phyloP scores from a whole-genome alignment of 345 rosid species.

The Brassica rapa region DNA sequence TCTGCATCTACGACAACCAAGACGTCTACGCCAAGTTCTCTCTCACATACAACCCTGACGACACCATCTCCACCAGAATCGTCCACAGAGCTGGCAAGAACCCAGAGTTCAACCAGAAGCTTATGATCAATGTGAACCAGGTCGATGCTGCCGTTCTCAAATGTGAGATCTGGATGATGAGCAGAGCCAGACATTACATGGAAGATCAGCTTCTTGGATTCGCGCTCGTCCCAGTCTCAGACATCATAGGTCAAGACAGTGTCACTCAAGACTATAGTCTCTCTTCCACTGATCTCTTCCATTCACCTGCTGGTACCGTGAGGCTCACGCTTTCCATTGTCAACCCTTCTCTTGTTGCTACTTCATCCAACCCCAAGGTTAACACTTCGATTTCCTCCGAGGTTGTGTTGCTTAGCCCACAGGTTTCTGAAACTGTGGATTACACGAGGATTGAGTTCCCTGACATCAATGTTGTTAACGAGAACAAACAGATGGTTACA shows the following conservation, averaged over 20 bases:
- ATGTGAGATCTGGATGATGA: conserved; percentile 98
- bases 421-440: conserved; percentile 55
- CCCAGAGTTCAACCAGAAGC: conserved; percentile 75
- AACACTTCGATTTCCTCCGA: conserved; percentile 81
- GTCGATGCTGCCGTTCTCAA: conserved; percentile 70
- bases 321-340: conserved; percentile 61
- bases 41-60: conserved; percentile 85
- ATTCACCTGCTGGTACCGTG: conserved; percentile 92
- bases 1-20: conserved; percentile 93
- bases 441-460: conserved; percentile 93
- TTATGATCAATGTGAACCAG: conserved; percentile 58
- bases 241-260: conserved; percentile 65
- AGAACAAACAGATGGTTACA: conserved; percentile 80
- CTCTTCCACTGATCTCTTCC: conserved; percentile 92
- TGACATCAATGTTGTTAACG: conserved; percentile 59
- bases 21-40: conserved; percentile 96
- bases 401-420: conserved; percentile 72
- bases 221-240: conserved; percentile 71
- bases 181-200: conserved; percentile 78
- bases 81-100: conserved; percentile 86
- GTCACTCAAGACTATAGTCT: conserved; percentile 71
- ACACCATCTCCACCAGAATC: conserved; percentile 73
- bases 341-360: conserved; percentile 34
- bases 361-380: conserved; percentile 25
- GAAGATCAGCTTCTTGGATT: conserved; percentile 97